Evolutionary conservation across 352 stramenopile genomes (phyloP), one percentile per base, ranked within the genome.

Genomic region (Pythium brachiatum): DNA sequence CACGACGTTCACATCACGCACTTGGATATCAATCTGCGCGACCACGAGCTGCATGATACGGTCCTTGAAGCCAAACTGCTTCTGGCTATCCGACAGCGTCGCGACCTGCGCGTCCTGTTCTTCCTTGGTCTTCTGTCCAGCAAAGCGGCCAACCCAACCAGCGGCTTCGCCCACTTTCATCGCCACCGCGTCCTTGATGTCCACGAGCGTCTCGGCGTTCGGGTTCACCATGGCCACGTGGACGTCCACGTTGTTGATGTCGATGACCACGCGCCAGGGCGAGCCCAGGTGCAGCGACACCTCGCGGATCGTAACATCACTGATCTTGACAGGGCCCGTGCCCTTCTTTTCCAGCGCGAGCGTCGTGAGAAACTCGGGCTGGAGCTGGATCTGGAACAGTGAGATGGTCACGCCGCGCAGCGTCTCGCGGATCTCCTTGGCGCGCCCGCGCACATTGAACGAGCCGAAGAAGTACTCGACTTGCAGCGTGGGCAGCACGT

Each of bases 41-140:
- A 74, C 58, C 8, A 74, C 59, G 25, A 68, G 59, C 32, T 74
- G 67, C 56, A 74, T 64, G 3, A 74, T 43, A 38, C 67, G 67
- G 60, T 74, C 67, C 53, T 74, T 74, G 25, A 74, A 61, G 15
- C 47, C 57, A 60, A 67, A 71, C 47, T 57, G 34, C 9, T 48
- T 46, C 27, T 69, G 53, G 20, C 8, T 59, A 13, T 53, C 48
- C 13, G 66, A 47, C 60, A 69, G 29, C 16, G 51, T 21, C 27
- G 60, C 55, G 9, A 48, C 66, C 38, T 61, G 32, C 25, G 20
- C 32, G 29, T 58, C 16, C 12, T n/a, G 25, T 7, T 70, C 62
- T 36, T 70, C 66, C 47, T 64, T 69, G 43, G 61, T 50, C 55
- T 67, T 68, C 41, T 69, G 54, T 1, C 31, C 59, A 15, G 52